Conservation (phyloP, 2,329 filamentous ascomycete species). For the Chrysoporthe austroafricana region DNA sequence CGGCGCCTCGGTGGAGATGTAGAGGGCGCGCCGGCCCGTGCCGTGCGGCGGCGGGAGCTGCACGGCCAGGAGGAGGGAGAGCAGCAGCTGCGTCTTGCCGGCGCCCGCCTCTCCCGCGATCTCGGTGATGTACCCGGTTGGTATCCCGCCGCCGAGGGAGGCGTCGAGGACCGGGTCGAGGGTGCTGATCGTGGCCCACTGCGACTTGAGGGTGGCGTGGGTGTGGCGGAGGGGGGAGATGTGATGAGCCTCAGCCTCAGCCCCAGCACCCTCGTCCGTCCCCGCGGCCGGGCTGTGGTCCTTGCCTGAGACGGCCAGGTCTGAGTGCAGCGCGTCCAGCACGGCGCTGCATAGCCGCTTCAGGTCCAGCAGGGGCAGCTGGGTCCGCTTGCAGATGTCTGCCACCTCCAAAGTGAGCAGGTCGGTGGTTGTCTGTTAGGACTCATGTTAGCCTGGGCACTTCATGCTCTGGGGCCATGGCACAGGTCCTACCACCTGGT, state of each 20-base stretch:
- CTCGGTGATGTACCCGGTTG: slow-evolving; percentile 81
- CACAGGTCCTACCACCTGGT: slow-evolving; percentile 53
- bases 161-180: slow-evolving; percentile 74
- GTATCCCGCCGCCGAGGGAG: slow-evolving; percentile 76
- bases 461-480: not conserved
- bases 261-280: slow-evolving; percentile 7
- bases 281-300: slow-evolving; percentile 30
- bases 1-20: slow-evolving; percentile 90
- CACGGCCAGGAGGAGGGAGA: slow-evolving; percentile 80
- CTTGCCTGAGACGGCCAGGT: slow-evolving; percentile 49
- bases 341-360: slow-evolving; percentile 73
- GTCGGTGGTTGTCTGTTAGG: slow-evolving; percentile 67
- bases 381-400: slow-evolving; percentile 84
- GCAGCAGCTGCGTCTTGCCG: slow-evolving; percentile 93
- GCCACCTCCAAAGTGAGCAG: slow-evolving; percentile 81
- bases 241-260: slow-evolving; percentile 25
- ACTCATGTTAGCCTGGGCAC: not conserved
- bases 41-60: slow-evolving; percentile 79
- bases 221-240: slow-evolving; percentile 40
- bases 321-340: slow-evolving; percentile 66
- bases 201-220: slow-evolving; percentile 39
- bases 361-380: slow-evolving; percentile 79
- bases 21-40: slow-evolving; percentile 75
- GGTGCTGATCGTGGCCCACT: slow-evolving; percentile 72
- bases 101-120: slow-evolving; percentile 91